Percentiles rank a stretch among this genome's conserved stretches.
Evolutionary conservation across 116 monocot genomes (phyloP).

Genomic region (Posidonia oceanica): DNA sequence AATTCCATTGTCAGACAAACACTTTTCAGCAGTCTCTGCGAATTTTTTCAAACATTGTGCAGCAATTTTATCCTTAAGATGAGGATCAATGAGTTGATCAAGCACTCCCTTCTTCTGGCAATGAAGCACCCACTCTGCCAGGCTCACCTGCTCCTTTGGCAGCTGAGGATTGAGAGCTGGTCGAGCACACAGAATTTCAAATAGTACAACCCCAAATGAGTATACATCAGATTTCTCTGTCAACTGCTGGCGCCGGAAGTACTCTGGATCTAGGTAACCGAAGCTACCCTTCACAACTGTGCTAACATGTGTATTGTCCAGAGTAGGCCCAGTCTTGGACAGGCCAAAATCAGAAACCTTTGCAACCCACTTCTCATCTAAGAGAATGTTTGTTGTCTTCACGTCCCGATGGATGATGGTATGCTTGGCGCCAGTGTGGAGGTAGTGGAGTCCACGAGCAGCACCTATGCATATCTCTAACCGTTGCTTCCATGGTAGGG

Average conservation of each 20-base stretch:
- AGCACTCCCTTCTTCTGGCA: conserved; percentile 15
- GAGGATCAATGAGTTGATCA: conserved; percentile 14
- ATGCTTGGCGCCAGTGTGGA: conserved; percentile 13
- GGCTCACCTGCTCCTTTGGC: conserved; percentile 12
- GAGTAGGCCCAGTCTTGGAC: conserved; percentile 10
- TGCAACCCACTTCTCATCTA: conserved; percentile 23
- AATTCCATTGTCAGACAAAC: conserved; percentile 2
- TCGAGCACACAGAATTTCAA: conserved; percentile 15
- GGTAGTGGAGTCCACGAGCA: conserved; percentile 19
- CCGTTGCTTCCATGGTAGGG: conserved; percentile 16
- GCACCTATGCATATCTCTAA: conserved; percentile 23
- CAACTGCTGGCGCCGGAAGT: conserved; percentile 14
- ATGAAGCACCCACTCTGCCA: conserved; percentile 14
- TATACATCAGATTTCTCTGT: conserved; percentile 23
- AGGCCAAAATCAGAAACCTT: conserved; percentile 28
- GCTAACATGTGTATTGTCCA: conserved; percentile 8
- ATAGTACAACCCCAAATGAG: conserved; percentile 21
- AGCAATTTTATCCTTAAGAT: conserved; percentile 6
- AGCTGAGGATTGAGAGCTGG: conserved; percentile 10
- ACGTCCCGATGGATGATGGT: conserved; percentile 49
- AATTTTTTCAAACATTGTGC: conserved; percentile 8
- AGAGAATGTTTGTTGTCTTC: conserved; percentile 48
- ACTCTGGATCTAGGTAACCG: conserved; percentile 21
- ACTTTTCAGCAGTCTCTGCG: conserved; percentile 13
- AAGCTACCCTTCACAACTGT: conserved; percentile 23